Evolutionary conservation across 2,329 filamentous ascomycete genomes (phyloP), one percentile per base, ranked within the genome.

Genomic region (Herpomyces periplanetae): DNA sequence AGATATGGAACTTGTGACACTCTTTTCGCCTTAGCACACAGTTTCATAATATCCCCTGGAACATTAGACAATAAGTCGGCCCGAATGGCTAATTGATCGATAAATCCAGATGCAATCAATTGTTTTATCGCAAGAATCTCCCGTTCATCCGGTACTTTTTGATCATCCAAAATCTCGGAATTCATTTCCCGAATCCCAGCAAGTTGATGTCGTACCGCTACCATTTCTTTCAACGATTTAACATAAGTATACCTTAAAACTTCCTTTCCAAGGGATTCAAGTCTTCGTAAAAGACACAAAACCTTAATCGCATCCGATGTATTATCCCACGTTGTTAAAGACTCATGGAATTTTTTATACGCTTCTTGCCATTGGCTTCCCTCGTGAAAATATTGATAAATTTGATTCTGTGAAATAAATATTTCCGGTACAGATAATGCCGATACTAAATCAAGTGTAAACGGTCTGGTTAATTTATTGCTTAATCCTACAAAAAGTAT

Each of bases 1-100:
- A 85, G 38, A 33, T 91, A 96, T 0, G 75, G 65, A 2, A 91
- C 65, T 28, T 91, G 71, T 26, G 80, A 84, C 2, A 73, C 65
- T n/a, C 71, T 55, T 19, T 55, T 57, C 0, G 73, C 66, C 25
- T 64, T 68, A 8, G 61, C 48, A 17, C 45, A 39, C 20, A 49
- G 39, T 24, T 61, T 56, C n/a, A n/a, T n/a, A n/a, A n/a, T n/a
- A n/a, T n/a, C n/a, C n/a, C n/a, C n/a, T 1, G 60, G 58, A 1
- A 66, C 64, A 6, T 48, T 49, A 1, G 69, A 66, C 0, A 68
- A 49, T n/a, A 69, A 44, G 36, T 96, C 75, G 3, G 66, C 68
- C 24, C 80, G 65, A 28, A 91, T 71, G 17, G 80, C 80, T 15
- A 96, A 52, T 28, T 88, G 65, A 37, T 96, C 80, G 31, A 91